phyloP scores from a whole-genome alignment of 495 filamentous ascomycete genomes.

The Lepidopterella palustris region DNA sequence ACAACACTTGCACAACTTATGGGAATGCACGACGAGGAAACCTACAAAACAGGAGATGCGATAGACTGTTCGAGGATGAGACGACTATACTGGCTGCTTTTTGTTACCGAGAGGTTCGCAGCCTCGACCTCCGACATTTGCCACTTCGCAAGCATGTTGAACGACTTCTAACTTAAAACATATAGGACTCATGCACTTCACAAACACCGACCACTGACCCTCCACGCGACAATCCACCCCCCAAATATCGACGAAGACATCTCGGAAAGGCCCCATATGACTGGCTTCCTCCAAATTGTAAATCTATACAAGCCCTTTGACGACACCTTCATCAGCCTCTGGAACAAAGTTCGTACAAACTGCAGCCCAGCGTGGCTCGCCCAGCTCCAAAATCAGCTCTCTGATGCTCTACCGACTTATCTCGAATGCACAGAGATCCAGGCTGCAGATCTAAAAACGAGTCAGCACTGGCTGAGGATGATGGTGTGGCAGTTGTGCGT shows the following conservation, averaged over 20 bases:
- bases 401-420: conserved; percentile 55
- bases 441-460: conserved; percentile 60
- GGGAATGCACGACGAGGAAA: conserved; percentile 57
- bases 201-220: conserved; percentile 64
- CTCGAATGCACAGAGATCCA: conserved; percentile 61
- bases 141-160: background rate
- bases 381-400: conserved; percentile 58
- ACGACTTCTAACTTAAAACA: background rate
- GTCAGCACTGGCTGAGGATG: conserved; percentile 80
- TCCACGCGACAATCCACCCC: conserved; percentile 57
- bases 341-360: conserved; percentile 61
- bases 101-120: conserved; percentile 60
- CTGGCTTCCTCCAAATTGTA: conserved; percentile 59
- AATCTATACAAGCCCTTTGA: conserved; percentile 68
- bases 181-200: conserved; percentile 74
- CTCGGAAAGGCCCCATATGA: conserved; percentile 38
- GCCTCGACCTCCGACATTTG: background rate
- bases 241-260: conserved; percentile 51
- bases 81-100: conserved; percentile 65
- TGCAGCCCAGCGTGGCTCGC: conserved; percentile 54
- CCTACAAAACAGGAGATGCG: conserved; percentile 42
- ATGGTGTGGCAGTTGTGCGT: conserved; percentile 66
- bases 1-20: conserved; percentile 51
- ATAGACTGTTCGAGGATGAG: conserved; percentile 50
- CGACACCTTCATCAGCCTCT: conserved; percentile 59